Evolutionary conservation across 139 green algal genomes (phyloP).

Genomic region (Picochlorum sp.): DNA sequence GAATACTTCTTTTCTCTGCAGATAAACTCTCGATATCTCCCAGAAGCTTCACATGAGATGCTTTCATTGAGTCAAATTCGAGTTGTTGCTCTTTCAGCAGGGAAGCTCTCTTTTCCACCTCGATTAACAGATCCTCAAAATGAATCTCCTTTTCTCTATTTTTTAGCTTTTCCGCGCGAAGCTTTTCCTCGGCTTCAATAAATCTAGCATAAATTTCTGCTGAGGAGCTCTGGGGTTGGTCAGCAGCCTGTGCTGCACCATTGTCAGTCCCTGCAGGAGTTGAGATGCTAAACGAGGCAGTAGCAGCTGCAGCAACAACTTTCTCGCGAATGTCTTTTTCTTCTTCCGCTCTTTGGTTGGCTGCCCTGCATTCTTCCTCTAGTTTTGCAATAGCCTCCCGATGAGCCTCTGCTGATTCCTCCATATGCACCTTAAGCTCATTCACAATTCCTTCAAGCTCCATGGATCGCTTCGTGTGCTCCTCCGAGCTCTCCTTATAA

Average conservation of each 20-base stretch:
- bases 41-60: constrained; percentile 20
- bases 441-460: constrained; percentile 48
- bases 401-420: constrained; percentile 17
- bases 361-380: constrained; percentile 6
- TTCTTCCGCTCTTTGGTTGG: constrained; percentile 19
- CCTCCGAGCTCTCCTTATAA: constrained; percentile 32
- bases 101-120: constrained; percentile 41
- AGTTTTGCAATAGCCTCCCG: constrained; percentile 18
- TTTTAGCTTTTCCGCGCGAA: constrained; percentile 23
- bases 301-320: constrained; percentile 31
- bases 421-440: constrained; percentile 36
- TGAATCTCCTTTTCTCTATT: constrained; percentile 33
- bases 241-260: neutral
- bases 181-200: constrained; percentile 24
- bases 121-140: constrained; percentile 37
- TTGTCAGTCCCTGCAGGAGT: neutral
- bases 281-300: neutral
- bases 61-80: constrained; percentile 39
- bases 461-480: constrained; percentile 18
- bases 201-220: constrained; percentile 39
- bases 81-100: constrained; percentile 35
- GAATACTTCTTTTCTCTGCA: constrained; percentile 15
- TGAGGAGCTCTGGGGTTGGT: neutral
- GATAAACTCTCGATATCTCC: constrained; percentile 19
- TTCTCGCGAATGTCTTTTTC: constrained; percentile 25